Conservation (phyloP, 768 basidiomycete species). For the Gloeophyllum trabeum region DNA sequence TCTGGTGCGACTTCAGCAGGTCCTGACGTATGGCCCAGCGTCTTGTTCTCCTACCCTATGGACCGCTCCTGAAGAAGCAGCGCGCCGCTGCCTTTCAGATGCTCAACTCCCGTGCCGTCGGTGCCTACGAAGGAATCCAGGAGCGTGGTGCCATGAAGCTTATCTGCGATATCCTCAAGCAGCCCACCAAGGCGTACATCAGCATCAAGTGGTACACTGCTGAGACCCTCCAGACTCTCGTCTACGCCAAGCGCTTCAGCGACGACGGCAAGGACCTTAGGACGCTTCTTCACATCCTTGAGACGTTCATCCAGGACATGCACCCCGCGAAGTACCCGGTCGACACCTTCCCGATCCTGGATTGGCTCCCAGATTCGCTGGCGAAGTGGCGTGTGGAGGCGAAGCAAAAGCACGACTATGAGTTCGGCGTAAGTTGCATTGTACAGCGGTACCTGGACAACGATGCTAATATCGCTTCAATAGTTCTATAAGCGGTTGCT, state of each 20-base stretch:
- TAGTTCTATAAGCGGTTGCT: slow-evolving; percentile 13
- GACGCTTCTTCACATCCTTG: slow-evolving; percentile 11
- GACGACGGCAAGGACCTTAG: slow-evolving; percentile 14
- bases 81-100: slow-evolving; percentile 9
- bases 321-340: slow-evolving; percentile 8
- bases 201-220: not conserved
- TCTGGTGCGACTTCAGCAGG: not conserved
- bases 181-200: slow-evolving; percentile 1
- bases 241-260: slow-evolving; percentile 13
- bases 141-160: slow-evolving; percentile 7
- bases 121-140: slow-evolving; percentile 10
- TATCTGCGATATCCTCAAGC: slow-evolving; percentile 5
- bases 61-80: slow-evolving; percentile 4
- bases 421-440: slow-evolving; percentile 5
- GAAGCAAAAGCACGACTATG: slow-evolving; percentile 6
- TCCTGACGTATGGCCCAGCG: not conserved
- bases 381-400: slow-evolving; percentile 10
- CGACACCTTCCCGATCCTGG: slow-evolving; percentile 6
- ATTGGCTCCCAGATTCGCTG: slow-evolving; percentile 7
- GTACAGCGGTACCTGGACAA: not conserved
- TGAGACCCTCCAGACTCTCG: not conserved
- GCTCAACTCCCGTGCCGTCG: slow-evolving; percentile 9
- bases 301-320: slow-evolving; percentile 13
- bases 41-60: not conserved
- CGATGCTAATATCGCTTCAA: not conserved